These are phyloP conservation scores for Echites panduratus DNA, from an alignment of 257 asterid species.

Conservation along the genomic window DNA sequence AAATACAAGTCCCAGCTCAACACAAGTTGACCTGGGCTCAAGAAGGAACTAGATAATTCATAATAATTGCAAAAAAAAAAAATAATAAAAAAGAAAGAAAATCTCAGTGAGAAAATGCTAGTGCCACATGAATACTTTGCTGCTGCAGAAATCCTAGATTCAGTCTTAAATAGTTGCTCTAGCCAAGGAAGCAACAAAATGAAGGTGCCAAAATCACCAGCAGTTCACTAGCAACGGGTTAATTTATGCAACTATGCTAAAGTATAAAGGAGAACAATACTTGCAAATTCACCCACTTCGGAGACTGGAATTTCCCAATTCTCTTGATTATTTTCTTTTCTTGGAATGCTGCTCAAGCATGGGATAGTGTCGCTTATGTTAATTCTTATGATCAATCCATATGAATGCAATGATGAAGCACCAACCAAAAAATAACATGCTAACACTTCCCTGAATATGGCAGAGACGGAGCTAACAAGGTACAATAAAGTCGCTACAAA, in stretches of 20 bases:
- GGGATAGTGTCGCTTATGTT: conserved; percentile 14
- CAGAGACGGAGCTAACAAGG: conserved; percentile 11
- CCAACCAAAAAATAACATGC: neutral
- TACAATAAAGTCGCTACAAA: conserved; percentile 15
- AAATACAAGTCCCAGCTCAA: conserved; percentile 43
- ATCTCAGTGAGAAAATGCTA: conserved; percentile 7
- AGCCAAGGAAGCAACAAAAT: conserved; percentile 17
- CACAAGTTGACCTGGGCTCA: conserved; percentile 32
- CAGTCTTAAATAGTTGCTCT: conserved; percentile 5
- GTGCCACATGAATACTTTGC: conserved; percentile 9
- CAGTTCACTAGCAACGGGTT: neutral
- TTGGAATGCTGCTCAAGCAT: conserved; percentile 10
- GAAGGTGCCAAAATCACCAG: conserved; percentile 19
- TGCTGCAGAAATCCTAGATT: conserved; percentile 8
- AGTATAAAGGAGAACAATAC: neutral
- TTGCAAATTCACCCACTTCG: conserved; percentile 15
- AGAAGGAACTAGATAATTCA: conserved; percentile 8
- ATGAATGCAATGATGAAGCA: conserved; percentile 7
- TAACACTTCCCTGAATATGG: conserved; percentile 19
- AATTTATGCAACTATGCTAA: neutral
- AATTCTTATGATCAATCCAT: neutral
- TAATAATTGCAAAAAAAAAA: neutral
- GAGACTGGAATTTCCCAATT: too few relatives aligned
- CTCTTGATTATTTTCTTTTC: too few relatives aligned
- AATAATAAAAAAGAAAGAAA: too few relatives aligned